Percentiles rank a stretch among this genome's conserved stretches.
Conservation (phyloP, 164 flowering plant species). For the Kalanchoe fedtschenkoi region DNA sequence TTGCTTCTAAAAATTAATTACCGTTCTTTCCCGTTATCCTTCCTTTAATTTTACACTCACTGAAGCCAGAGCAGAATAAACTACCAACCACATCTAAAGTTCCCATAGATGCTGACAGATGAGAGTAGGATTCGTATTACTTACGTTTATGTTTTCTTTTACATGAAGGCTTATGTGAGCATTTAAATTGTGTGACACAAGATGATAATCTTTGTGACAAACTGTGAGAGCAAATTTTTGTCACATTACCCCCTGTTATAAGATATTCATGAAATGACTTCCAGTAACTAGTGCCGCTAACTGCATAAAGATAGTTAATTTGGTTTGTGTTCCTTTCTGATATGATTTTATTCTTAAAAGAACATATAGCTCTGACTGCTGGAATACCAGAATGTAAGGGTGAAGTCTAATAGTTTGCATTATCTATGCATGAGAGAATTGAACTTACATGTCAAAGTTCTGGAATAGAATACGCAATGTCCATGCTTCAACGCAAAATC, state of each 20-base stretch:
- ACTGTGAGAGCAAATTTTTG: neutral
- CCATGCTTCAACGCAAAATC: slow-evolving; percentile 95
- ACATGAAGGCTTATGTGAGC: neutral
- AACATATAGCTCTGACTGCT: neutral
- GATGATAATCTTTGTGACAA: neutral
- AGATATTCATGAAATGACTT: too few relatives aligned
- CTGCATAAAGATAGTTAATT: neutral
- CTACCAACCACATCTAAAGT: neutral
- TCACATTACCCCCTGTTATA: too few relatives aligned
- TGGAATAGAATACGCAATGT: slow-evolving; percentile 82
- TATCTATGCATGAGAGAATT: neutral
- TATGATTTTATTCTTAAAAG: neutral
- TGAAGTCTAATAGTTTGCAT: neutral
- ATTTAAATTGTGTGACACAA: neutral
- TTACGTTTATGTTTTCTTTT: neutral
- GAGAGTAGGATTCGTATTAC: neutral
- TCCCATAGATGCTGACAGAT: neutral
- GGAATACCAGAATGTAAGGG: neutral
- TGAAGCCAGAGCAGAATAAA: neutral
- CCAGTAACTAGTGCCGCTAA: neutral
- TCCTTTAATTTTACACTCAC: neutral
- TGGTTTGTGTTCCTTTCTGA: neutral
- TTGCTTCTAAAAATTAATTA: neutral
- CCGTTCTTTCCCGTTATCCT: neutral
- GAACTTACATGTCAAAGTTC: slow-evolving; percentile 90